These are phyloP conservation scores for Saccharomycopsis sp. DNA, from an alignment of 805 yeast genomes.

Conservation along the genomic window DNA sequence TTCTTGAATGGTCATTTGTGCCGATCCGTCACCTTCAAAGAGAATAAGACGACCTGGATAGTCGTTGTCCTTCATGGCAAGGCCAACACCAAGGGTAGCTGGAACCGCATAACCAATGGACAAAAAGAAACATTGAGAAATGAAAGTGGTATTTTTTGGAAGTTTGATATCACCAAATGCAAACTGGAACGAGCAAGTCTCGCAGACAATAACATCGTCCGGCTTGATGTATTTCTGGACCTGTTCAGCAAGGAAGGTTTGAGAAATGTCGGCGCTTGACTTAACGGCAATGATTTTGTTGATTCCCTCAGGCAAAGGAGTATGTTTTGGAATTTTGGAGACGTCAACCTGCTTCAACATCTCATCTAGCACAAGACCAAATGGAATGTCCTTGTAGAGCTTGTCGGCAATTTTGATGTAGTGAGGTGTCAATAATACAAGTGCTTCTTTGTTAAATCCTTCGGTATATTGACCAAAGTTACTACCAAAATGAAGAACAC, in stretches of 20 bases:
- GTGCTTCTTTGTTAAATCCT: slow-evolving; percentile 35
- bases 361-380: slow-evolving; percentile 43
- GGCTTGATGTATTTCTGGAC: slow-evolving; percentile 43
- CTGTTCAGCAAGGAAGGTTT: slow-evolving; percentile 36
- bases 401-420: slow-evolving; percentile 42
- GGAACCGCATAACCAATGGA: slow-evolving; percentile 90
- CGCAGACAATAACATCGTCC: slow-evolving; percentile 68
- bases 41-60: slow-evolving; percentile 52
- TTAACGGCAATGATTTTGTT: slow-evolving; percentile 26
- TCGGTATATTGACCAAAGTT: slow-evolving; percentile 62
- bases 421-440: slow-evolving; percentile 47
- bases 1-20: slow-evolving; percentile 92
- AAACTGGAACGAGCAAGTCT: slow-evolving; percentile 80
- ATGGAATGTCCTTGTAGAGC: slow-evolving; percentile 36
- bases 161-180: slow-evolving; percentile 63
- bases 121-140: slow-evolving; percentile 70
- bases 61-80: slow-evolving; percentile 54
- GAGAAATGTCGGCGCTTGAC: slow-evolving; percentile 37
- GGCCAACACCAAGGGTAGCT: slow-evolving; percentile 73
- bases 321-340: slow-evolving; percentile 22
- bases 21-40: slow-evolving; percentile 89
- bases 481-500: slow-evolving; percentile 65
- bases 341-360: slow-evolving; percentile 34
- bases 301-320: slow-evolving; percentile 19
- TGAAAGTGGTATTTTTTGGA: slow-evolving; percentile 43